A percentile compares a stretch with the other conserved stretches of the same genome.
Evolutionary conservation across 2,329 filamentous ascomycete species (phyloP).

Genomic region (Domatiomyces catenatus): DNA sequence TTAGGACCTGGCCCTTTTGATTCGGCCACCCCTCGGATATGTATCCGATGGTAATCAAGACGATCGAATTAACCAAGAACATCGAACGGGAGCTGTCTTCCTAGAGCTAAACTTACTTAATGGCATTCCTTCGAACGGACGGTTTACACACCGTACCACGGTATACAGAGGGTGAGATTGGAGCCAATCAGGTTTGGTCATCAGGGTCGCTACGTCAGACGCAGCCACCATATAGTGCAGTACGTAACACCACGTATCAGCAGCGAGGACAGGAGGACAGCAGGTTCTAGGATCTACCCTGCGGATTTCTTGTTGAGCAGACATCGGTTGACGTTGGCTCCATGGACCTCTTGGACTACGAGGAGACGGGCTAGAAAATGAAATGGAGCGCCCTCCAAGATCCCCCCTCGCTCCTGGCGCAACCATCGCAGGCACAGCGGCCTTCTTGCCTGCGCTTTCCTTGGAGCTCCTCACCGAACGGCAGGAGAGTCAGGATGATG

Average conservation of each 20-base stretch:
- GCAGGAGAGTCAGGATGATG: slow-evolving; percentile 29
- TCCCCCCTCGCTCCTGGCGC: neutral
- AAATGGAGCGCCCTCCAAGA: neutral
- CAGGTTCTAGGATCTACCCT: neutral
- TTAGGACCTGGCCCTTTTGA: neutral
- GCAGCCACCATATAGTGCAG: neutral
- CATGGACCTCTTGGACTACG: neutral
- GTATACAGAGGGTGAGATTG: too few relatives aligned
- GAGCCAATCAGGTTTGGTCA: too few relatives aligned
- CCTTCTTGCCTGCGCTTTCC: slow-evolving; percentile 6
- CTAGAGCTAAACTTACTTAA: too few relatives aligned
- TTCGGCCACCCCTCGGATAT: too few relatives aligned
- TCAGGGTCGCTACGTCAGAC: neutral
- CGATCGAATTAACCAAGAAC: neutral
- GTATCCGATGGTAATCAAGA: neutral
- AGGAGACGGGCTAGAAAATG: neutral
- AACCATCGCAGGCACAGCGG: neutral
- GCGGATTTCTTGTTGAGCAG: neutral
- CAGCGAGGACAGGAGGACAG: neutral
- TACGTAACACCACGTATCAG: neutral
- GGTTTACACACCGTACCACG: too few relatives aligned
- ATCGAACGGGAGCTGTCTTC: too few relatives aligned
- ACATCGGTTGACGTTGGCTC: neutral
- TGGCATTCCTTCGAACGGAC: too few relatives aligned
- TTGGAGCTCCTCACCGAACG: slow-evolving; percentile 34